Conservation (phyloP, 176 grass and related monocot genomes). For the Eremochloa ophiuroides region DNA sequence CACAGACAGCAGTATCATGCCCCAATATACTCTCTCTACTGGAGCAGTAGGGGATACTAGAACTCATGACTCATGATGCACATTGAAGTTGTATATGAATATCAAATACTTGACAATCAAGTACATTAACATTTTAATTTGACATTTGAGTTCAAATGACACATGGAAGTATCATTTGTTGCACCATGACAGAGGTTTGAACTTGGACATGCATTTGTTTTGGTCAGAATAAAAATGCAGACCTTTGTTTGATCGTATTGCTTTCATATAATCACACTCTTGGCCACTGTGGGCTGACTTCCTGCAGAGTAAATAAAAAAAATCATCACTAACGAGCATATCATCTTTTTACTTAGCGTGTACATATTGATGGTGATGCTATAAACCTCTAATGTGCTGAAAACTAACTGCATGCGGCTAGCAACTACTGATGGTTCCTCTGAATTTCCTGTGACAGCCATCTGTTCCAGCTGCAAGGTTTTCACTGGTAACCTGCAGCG, state of each 20-base stretch:
- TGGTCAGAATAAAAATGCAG: slow-evolving; percentile 6
- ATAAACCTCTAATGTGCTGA: slow-evolving; percentile 93
- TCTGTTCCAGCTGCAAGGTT: slow-evolving; percentile 85
- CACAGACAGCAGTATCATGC: neutral
- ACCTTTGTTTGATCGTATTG: neutral
- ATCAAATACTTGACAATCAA: neutral
- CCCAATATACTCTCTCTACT: neutral
- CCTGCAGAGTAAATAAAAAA: slow-evolving; percentile 41
- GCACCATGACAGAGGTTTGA: neutral
- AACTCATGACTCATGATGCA: neutral
- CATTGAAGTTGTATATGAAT: slow-evolving; percentile 1
- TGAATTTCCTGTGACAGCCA: slow-evolving; percentile 73
- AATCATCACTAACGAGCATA: neutral
- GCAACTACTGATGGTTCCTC: slow-evolving; percentile 89
- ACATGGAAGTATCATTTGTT: neutral
- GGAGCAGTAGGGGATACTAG: neutral
- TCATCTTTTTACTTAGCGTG: neutral
- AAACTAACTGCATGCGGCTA: slow-evolving; percentile 88
- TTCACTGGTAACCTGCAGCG: slow-evolving; percentile 84
- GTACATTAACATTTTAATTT: neutral
- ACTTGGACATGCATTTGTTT: neutral
- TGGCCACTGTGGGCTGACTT: slow-evolving; percentile 97
- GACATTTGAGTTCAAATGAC: neutral
- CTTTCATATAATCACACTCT: slow-evolving; percentile 46
- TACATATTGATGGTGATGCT: neutral